These are phyloP conservation scores for Trametes meyenii DNA, from an alignment of 768 basidiomycete species.

Conservation along the genomic window DNA sequence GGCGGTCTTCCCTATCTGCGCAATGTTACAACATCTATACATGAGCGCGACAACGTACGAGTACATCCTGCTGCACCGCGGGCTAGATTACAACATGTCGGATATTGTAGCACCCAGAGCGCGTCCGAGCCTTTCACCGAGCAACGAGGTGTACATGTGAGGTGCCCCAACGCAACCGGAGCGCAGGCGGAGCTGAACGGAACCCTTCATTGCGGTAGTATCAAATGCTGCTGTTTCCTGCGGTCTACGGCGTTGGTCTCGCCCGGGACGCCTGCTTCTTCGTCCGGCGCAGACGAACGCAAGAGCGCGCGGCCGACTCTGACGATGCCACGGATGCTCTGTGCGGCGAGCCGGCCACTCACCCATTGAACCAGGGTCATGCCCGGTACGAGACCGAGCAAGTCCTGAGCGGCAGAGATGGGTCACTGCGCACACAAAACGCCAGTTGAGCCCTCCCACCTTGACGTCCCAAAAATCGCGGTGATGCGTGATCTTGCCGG, in stretches of 20 bases:
- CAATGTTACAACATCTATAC: neutral
- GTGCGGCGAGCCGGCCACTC: conserved; percentile 60
- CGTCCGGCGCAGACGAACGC: conserved; percentile 17
- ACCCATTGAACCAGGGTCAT: conserved; percentile 71
- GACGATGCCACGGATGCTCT: conserved; percentile 44
- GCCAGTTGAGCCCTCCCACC: conserved; percentile 17
- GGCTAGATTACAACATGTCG: neutral
- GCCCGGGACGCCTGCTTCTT: neutral
- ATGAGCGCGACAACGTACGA: neutral
- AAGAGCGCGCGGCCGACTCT: conserved; percentile 23
- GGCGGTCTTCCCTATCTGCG: neutral
- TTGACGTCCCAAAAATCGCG: conserved; percentile 82
- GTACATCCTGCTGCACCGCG: neutral
- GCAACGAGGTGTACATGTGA: no score
- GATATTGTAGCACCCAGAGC: neutral
- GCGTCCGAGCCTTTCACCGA: neutral
- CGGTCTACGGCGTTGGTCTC: neutral
- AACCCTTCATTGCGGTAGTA: neutral
- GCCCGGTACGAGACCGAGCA: conserved; percentile 73
- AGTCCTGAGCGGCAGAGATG: conserved; percentile 42
- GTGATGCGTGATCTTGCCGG: conserved; percentile 78
- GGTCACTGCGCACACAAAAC: no score
- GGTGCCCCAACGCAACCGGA: no score
- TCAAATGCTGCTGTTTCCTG: neutral
- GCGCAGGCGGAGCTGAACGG: no score